A percentile compares a stretch with the other conserved stretches of the same genome.
phyloP scores from a whole-genome alignment of 495 filamentous ascomycete species.

The Neurospora intermedia region DNA sequence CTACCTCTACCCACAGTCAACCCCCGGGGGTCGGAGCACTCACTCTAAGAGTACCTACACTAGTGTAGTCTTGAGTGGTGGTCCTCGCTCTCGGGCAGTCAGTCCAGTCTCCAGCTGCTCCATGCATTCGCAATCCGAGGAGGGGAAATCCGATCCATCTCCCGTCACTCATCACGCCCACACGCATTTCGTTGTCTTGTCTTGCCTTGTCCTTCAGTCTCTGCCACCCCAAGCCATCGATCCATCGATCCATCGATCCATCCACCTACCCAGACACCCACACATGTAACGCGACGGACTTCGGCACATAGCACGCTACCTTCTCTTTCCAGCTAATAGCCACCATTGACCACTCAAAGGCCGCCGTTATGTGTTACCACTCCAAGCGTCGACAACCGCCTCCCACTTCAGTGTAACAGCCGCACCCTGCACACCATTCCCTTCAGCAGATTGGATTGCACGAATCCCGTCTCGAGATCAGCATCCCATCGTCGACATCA shows the following conservation, averaged over 20 bases:
- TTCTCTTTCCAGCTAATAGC: neutral
- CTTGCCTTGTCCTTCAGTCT: neutral
- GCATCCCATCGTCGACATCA: neutral
- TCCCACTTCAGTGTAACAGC: conserved; percentile 1
- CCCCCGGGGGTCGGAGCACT: neutral
- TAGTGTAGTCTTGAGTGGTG: neutral
- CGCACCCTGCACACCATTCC: neutral
- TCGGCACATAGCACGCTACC: neutral
- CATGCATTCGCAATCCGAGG: neutral
- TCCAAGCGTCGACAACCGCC: conserved; percentile 2
- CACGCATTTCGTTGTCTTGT: neutral
- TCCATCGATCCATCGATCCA: neutral
- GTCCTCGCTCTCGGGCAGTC: neutral
- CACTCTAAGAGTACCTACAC: no score
- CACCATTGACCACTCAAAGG: conserved; percentile 15
- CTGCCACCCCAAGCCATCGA: neutral
- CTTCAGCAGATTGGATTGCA: neutral
- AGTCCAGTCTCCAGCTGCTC: neutral
- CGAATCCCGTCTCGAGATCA: neutral
- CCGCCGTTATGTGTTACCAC: conserved; percentile 10
- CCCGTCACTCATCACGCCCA: neutral
- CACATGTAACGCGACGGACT: neutral
- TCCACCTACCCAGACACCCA: neutral
- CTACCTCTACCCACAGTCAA: neutral
- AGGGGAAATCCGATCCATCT: neutral